Base-by-base conservation (phyloP, 169 alveolate species). In the Plasmodium chabaudi region DNA sequence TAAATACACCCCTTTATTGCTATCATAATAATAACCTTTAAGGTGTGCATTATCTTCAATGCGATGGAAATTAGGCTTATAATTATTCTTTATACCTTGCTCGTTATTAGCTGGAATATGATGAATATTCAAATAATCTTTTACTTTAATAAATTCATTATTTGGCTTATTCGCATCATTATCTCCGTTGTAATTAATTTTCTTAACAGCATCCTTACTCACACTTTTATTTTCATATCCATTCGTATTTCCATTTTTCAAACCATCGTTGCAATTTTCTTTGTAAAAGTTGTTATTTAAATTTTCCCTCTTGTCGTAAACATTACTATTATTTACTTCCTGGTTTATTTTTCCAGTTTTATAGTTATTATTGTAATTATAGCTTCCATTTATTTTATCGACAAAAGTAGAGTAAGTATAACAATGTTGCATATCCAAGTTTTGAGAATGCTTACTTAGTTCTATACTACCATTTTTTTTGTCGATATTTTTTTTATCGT, bases 241-340 rank as follows among this genome's bases (percentile, higher is more conserved):
- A 34, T 34, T 34, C 42, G 5, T 67, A 10, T n/a, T 72, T 15
- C 19, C 72, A 15, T 9, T 73, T 73, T 59, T 59, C 47, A 15
- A 60, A 42, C 19, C 39, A 57, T 15, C 49, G 56, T 44, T 59
- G 5, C 60, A 2, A 27, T 57, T 57, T 59, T 47, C 72, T 19
- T 25, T 15, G 60, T 57, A 47, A 9, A 39, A 34, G 47, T 25
- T 73, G 23, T 59, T 13, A 15, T 57, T 64, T 19, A 44, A 21
- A 61, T 17, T 63, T 5, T n/a, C 69, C 60, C 10, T 34, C 9
- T 10, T 59, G 7, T 25, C 9, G 15, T 56, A n/a, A 46, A 49
- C 42, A 10, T 53, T 25, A 13, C 47, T 72, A 10, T 68, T 42
- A 67, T 55, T 75, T 15, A 25, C 19, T 57, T 49, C 87, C 44